Evolutionary conservation across 176 grass and related monocot species (phyloP).

Genomic region (Poa annua): DNA sequence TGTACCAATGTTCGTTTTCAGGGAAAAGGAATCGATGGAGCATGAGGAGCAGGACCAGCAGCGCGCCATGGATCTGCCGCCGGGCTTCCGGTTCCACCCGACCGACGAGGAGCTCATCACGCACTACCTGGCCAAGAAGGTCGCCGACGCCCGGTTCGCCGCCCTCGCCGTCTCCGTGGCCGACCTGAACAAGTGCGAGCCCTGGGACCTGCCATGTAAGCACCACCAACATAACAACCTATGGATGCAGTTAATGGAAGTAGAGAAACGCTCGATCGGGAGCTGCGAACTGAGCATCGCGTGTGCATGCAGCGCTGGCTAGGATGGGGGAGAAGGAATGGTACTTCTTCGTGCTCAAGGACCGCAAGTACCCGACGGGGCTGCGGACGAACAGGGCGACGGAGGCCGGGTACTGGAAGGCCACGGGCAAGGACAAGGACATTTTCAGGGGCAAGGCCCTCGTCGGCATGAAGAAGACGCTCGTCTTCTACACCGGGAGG

Average conservation of each 20-base stretch:
- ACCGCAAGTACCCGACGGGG: conserved; percentile 85
- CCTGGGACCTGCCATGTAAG: conserved; percentile 83
- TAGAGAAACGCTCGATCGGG: background rate
- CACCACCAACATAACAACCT: background rate
- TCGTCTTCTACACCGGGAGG: conserved; percentile 89
- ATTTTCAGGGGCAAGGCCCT: conserved; percentile 60
- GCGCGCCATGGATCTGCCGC: conserved; percentile 63
- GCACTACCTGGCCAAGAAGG: conserved; percentile 76
- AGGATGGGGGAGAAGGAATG: conserved; percentile 88
- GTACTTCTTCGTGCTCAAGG: conserved; percentile 89
- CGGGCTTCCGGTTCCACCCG: conserved; percentile 79
- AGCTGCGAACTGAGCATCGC: background rate
- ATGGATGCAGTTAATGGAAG: background rate
- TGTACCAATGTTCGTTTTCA: conserved; percentile 41
- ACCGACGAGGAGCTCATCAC: conserved; percentile 88
- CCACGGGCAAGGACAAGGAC: conserved; percentile 79
- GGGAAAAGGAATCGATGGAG: conserved; percentile 34
- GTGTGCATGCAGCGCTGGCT: conserved; percentile 48
- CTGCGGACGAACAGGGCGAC: conserved; percentile 82
- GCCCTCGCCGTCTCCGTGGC: conserved; percentile 60
- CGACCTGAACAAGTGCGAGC: conserved; percentile 80
- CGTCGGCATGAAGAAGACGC: conserved; percentile 95
- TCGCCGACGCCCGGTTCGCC: conserved; percentile 55
- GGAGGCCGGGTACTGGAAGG: conserved; percentile 81
- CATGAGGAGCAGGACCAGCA: conserved; percentile 31